Base-by-base conservation (phyloP, 805 yeast species). In the Lachancea mirantina region DNA sequence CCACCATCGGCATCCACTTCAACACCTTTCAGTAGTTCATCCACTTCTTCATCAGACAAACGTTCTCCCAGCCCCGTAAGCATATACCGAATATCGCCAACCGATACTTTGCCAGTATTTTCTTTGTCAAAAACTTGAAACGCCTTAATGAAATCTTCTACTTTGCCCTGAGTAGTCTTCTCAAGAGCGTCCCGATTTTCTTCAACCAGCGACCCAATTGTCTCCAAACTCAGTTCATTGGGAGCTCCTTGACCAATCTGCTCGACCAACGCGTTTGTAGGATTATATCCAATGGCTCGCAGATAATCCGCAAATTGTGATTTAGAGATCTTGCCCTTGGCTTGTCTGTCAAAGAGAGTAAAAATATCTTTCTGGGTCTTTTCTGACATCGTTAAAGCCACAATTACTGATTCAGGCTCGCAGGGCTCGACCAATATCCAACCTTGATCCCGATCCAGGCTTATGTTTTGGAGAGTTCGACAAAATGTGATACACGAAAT, bases 111-210 rank as follows among this genome's bases (percentile, higher is more conserved):
- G 4, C 99, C 99, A 13, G 96, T 82, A 43, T 81, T 76, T 45
- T 87, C 95, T 66, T 89, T 92, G 65, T 92, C 99, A 49, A 92
- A 92, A 5, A 92, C 96, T 65, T 92, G 97, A 74, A 92, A 92
- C 0, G 89, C 92, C 55, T 89, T 84, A 54, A 92, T 76, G 61
- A 89, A 92, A 59, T 92, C 98, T 32, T 64, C 68, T 7, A 49
- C 47, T 28, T 55, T 52, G 18, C 54, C 60, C 14, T 49, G 46
- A 2, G 59, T 54, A 6, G 62, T 57, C 4, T 50, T 49, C 25
- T 52, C 51, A 33, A 57, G 34, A 19, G 45, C 42, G 8, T 41
- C 41, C 17, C 50, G 46, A 35, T 57, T 50, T 8, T 41, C 34
- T 6, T 42, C 34, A 21, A 56, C 47, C 27, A 59, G 21, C 7